A percentile compares a stretch with the other conserved stretches of the same genome.
phyloP scores from a whole-genome alignment of 306 rosid species.

The Trifolium pratense region DNA sequence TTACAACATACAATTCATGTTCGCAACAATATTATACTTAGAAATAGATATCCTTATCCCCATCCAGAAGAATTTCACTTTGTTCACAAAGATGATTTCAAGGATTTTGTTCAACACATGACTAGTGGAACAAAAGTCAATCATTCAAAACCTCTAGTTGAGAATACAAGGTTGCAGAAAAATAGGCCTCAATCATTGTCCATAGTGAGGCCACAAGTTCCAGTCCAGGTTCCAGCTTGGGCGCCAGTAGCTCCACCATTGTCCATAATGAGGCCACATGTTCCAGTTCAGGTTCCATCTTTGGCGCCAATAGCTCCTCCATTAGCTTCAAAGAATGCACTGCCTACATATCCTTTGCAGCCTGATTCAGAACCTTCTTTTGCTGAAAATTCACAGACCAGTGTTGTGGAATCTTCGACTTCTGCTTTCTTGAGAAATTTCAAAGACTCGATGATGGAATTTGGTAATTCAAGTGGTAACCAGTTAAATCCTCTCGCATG shows the following conservation, averaged over 20 bases:
- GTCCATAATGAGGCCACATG: neutral
- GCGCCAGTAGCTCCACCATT: too few relatives aligned
- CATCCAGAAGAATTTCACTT: neutral
- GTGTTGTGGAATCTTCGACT: neutral
- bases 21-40: slow-evolving; percentile 38
- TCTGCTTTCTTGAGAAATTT: neutral
- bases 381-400: neutral
- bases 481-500: neutral
- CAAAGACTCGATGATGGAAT: neutral
- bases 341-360: neutral
- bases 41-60: slow-evolving; percentile 29
- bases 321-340: neutral
- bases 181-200: slow-evolving; percentile 75
- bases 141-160: slow-evolving; percentile 45
- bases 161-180: slow-evolving; percentile 67
- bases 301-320: neutral
- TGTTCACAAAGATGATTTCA: slow-evolving; percentile 65
- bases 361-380: neutral
- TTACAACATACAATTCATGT: slow-evolving; percentile 60
- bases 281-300: neutral
- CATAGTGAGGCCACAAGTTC: neutral
- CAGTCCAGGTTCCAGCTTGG: neutral
- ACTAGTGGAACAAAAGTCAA: slow-evolving; percentile 49
- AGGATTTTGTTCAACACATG: slow-evolving; percentile 76
- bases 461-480: neutral